phyloP scores from a whole-genome alignment of 352 stramenopile species.

The Thraustotheca clavata region DNA sequence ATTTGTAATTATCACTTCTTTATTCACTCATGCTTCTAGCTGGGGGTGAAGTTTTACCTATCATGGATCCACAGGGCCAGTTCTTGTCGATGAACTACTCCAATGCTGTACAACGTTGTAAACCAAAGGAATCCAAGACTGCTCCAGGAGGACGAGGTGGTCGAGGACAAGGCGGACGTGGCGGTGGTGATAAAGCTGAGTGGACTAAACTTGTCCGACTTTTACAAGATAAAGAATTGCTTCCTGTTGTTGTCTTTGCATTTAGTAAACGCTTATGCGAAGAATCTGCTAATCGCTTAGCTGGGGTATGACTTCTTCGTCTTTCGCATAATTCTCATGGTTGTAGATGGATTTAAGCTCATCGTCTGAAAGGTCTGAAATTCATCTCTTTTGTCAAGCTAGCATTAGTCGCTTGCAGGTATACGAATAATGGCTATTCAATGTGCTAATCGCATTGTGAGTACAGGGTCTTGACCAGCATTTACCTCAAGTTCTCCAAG shows the following conservation, averaged over 20 bases:
- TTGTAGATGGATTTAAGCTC: constrained; percentile 70
- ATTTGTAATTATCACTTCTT: not conserved
- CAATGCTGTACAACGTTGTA: constrained; percentile 46
- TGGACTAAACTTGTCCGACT: constrained; percentile 84
- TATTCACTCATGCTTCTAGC: not conserved
- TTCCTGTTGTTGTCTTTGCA: constrained; percentile 94
- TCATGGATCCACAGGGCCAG: not conserved
- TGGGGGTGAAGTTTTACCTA: constrained; percentile 7
- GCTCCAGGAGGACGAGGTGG: not conserved
- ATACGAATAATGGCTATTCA: not conserved
- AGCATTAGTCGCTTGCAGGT: constrained; percentile 64
- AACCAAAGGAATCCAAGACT: constrained; percentile 18
- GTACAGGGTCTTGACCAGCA: constrained; percentile 28
- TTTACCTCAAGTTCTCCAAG: constrained; percentile 52
- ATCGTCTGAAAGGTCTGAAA: constrained; percentile 67
- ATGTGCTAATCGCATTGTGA: not conserved
- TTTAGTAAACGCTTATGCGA: constrained; percentile 83
- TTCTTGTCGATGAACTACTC: constrained; percentile 24
- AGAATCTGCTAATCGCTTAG: constrained; percentile 46
- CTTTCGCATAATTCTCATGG: constrained; percentile 19
- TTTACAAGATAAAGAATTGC: constrained; percentile 86
- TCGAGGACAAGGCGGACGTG: constrained; percentile 19
- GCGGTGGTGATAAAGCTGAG: constrained; percentile 61
- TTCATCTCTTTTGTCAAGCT: constrained; percentile 69
- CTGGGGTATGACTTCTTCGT: constrained; percentile 2